Evolutionary conservation across 345 rosid genomes (phyloP).

Genomic region (Cochlearia excelsa): DNA sequence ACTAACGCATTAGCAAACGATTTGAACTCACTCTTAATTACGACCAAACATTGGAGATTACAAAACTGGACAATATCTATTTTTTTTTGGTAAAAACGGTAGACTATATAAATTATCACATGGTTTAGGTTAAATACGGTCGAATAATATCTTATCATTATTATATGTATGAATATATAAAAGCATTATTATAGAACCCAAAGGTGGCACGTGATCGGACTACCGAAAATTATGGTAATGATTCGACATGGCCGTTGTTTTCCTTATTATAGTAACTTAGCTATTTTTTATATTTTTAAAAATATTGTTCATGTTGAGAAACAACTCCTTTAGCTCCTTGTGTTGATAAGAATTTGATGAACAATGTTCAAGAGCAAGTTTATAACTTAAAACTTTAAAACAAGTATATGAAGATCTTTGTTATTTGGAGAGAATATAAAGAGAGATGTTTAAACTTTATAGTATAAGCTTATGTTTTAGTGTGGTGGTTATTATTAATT

Average conservation of each 20-base stretch:
- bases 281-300: too few species aligned
- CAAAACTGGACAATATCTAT: background rate
- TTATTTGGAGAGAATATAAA: too few species aligned
- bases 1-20: background rate
- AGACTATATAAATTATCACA: constrained; percentile 6
- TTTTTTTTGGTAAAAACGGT: too few species aligned
- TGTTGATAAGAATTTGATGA: too few species aligned
- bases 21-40: background rate
- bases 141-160: constrained; percentile 7
- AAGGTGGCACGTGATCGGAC: constrained; percentile 58
- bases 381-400: too few species aligned
- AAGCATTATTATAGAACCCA: constrained; percentile 34
- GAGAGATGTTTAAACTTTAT: too few species aligned
- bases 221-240: constrained; percentile 17
- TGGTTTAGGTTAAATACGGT: constrained; percentile 26
- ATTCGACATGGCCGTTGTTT: constrained; percentile 33
- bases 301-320: background rate
- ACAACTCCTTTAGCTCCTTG: too few species aligned
- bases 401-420: too few species aligned
- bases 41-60: background rate
- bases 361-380: too few species aligned
- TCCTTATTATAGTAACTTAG: background rate
- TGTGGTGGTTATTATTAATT: too few species aligned
- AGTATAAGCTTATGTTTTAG: too few species aligned
- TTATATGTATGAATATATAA: background rate